A percentile compares a stretch with the other conserved stretches of the same genome.
These are phyloP conservation scores for Solanum clarkiae DNA, from an alignment of 257 asterid genomes.

Conservation along the genomic window DNA sequence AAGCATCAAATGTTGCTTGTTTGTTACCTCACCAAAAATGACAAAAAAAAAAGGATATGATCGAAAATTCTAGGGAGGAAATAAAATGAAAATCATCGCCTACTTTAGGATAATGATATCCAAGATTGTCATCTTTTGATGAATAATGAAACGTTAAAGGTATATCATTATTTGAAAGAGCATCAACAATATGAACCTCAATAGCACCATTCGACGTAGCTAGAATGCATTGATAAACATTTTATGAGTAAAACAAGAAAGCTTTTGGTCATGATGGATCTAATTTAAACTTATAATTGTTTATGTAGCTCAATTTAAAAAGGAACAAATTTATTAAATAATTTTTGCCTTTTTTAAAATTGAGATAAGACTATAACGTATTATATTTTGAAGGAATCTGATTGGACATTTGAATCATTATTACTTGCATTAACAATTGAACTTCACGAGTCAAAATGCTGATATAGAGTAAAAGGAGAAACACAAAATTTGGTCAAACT, in stretches of 20 bases:
- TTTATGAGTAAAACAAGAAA: not conserved
- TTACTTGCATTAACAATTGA: too few species aligned
- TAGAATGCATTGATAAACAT: not conserved
- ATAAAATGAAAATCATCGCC: not conserved
- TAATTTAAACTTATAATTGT: not conserved
- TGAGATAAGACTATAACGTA: too few species aligned
- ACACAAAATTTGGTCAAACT: too few species aligned
- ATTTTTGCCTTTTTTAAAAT: too few species aligned
- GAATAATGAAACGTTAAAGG: not conserved
- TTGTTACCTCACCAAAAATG: not conserved
- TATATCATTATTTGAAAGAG: not conserved
- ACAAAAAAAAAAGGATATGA: not conserved
- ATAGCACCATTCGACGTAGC: not conserved
- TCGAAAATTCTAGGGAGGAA: rapidly evolving
- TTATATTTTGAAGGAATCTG: too few species aligned
- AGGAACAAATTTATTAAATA: too few species aligned
- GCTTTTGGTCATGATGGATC: not conserved
- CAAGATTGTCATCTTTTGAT: not conserved
- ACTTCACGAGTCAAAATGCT: too few species aligned
- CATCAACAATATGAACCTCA: not conserved
- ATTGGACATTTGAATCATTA: too few species aligned
- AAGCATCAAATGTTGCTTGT: not conserved
- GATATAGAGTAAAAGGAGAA: too few species aligned
- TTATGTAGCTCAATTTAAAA: too few species aligned
- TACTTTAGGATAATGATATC: not conserved